Evolutionary conservation across 2,329 filamentous ascomycete genomes (phyloP), one percentile per base, ranked within the genome.

Genomic region (Amauroascus niger): DNA sequence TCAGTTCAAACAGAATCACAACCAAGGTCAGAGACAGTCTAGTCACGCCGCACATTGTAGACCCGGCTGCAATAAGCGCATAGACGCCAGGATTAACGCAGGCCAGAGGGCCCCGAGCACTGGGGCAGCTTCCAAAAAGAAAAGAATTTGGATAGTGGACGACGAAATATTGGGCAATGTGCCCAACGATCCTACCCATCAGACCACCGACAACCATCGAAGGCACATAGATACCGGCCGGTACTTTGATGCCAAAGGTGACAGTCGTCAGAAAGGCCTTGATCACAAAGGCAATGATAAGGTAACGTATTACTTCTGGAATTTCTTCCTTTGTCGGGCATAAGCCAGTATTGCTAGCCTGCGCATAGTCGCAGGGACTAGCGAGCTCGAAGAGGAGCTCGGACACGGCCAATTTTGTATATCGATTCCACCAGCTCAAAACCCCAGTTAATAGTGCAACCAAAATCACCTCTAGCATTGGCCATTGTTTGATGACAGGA

Each of bases 1-100:
- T 98, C 33, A 98, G 76, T 68, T 98, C 93, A 62, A 98, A 97
- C 0, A 97, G 75, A 57, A 98, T 97, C 64, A 97, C 89, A 0
- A 89, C 90, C 7, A 98, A 76, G 0, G 93, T 97, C 20, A 98
- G 88, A 0, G 90, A 95, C 1, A 98, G 73, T 48, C 93, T 81
- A 1, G 93, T 98, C 1, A 97, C 93, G 48, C 93, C 93, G 61
- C 91, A 97, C 93, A 98, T 97, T 30, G 91, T 96, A 1, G 93
- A 89, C 14, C 93, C 93, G 41, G 93, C 93, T 14, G 90, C 91
- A 55, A 96, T 88, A 55, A 98, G 79, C 1, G 89, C 93, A 66
- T 98, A 98, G 0, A 97, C 88, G n/a, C 93, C 93, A 0, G 93
- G 93, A 46, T 94, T 90, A 46, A 98, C 88, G 66, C 93, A 97